Percentiles rank a stretch among this genome's conserved stretches.
Conservation (phyloP, 352 stramenopile species). For the Pythium scleroteichum region DNA sequence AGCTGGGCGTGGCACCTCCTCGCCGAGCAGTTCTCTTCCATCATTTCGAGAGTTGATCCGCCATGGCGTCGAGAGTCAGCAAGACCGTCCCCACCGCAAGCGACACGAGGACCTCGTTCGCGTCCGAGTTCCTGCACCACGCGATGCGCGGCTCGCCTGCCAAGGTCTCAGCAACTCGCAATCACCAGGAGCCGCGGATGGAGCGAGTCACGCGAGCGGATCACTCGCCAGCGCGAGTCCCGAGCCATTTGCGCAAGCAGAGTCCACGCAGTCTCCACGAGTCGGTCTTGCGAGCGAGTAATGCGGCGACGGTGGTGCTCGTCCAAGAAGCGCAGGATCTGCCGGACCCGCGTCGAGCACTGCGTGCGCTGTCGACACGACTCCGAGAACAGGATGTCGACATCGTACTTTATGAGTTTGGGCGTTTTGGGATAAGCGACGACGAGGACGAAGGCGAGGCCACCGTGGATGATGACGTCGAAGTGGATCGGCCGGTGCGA, state of each 20-base stretch:
- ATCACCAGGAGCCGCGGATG: no score
- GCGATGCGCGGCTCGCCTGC: neutral
- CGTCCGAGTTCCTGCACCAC: neutral
- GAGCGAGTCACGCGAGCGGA: no score
- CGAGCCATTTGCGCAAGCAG: neutral
- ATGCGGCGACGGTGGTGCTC: neutral
- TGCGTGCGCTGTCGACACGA: neutral
- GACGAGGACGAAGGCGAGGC: neutral
- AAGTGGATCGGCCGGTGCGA: neutral
- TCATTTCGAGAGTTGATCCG: neutral
- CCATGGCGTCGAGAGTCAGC: neutral
- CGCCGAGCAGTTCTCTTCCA: no score
- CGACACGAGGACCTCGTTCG: neutral
- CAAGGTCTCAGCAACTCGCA: neutral
- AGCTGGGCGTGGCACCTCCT: no score
- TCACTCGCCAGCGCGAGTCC: neutral
- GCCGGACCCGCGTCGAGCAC: slow-evolving; percentile 3
- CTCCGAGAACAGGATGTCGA: neutral
- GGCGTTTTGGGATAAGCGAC: neutral
- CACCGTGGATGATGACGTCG: neutral
- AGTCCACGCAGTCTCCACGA: neutral
- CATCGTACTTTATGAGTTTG: slow-evolving; percentile 19
- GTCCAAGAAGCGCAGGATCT: slow-evolving; percentile 18
- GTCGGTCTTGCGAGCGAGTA: slow-evolving; percentile 1
- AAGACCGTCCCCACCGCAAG: neutral